Evolutionary conservation across 2,329 filamentous ascomycete genomes (phyloP).

Genomic region (Rhynchosporium graminicola): DNA sequence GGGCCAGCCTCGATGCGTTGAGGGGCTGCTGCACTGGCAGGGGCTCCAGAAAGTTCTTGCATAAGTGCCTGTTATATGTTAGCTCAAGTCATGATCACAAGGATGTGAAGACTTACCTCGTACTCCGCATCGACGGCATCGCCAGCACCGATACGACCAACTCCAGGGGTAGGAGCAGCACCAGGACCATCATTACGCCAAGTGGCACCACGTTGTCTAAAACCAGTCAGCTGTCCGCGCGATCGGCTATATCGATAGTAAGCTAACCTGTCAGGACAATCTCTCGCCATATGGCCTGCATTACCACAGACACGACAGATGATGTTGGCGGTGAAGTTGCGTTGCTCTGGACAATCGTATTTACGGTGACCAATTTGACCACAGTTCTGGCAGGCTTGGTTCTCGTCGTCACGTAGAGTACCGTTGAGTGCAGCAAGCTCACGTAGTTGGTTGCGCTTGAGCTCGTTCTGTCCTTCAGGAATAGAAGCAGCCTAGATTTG

Average conservation of each 20-base stretch:
- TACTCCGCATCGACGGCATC: conserved; percentile 93
- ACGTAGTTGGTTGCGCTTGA: conserved; percentile 97
- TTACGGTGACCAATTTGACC: conserved; percentile 98
- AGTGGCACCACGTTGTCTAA: conserved; percentile 74
- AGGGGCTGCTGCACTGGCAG: conserved; percentile 60
- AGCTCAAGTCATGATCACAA: conserved; percentile 7
- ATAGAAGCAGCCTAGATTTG: conserved; percentile 84
- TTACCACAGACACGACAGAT: conserved; percentile 98
- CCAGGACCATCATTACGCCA: conserved; percentile 78
- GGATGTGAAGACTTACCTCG: conserved; percentile 64
- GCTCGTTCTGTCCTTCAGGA: conserved; percentile 96
- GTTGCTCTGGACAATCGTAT: conserved; percentile 96
- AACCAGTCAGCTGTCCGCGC: conserved; percentile 26
- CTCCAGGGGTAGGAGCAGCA: conserved; percentile 51
- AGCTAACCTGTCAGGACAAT: conserved; percentile 81
- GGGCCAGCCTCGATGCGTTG: conserved; percentile 87
- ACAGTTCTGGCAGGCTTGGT: conserved; percentile 99
- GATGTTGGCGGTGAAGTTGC: conserved; percentile 98
- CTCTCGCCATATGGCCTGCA: conserved; percentile 95
- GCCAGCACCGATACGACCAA: conserved; percentile 68
- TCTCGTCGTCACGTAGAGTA: conserved; percentile 97
- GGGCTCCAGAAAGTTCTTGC: conserved; percentile 83
- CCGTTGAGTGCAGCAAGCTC: conserved; percentile 98
- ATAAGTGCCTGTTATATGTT: conserved; percentile 76
- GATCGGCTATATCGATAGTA: background rate